Evolutionary conservation across 2,329 filamentous ascomycete genomes (phyloP).

Genomic region (Aspergillus tanneri): DNA sequence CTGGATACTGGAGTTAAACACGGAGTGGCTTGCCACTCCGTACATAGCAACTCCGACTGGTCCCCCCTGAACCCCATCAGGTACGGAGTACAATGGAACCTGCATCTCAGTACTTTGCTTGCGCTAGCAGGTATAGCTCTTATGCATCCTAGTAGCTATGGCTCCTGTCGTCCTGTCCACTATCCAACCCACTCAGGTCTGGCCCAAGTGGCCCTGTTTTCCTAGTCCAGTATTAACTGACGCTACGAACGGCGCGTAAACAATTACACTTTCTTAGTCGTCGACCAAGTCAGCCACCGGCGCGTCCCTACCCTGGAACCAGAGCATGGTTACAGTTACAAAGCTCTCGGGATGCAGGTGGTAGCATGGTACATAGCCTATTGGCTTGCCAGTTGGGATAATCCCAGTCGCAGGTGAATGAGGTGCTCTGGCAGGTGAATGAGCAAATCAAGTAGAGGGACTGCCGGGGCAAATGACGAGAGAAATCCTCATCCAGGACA

Average conservation of each 20-base stretch:
- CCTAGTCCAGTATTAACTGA: neutral
- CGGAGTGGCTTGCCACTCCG: too few relatives aligned
- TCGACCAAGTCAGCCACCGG: neutral
- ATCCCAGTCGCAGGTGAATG: neutral
- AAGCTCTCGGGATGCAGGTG: neutral
- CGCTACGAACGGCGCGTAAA: neutral
- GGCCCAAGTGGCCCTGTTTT: neutral
- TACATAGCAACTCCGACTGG: too few relatives aligned
- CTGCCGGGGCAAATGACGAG: neutral
- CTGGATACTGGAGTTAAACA: too few relatives aligned
- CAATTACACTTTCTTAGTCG: neutral
- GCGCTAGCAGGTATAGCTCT: too few relatives aligned
- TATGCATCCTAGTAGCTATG: neutral
- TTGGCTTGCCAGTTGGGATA: neutral
- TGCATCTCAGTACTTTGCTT: too few relatives aligned
- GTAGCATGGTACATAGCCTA: neutral
- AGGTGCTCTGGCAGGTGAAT: neutral
- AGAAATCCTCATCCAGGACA: neutral
- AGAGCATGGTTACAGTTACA: neutral
- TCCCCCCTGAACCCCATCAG: too few relatives aligned
- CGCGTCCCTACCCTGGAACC: neutral
- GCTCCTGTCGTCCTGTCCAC: too few relatives aligned
- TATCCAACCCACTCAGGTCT: too few relatives aligned
- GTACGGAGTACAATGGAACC: too few relatives aligned
- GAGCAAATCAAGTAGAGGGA: neutral